Conservation (phyloP, 768 basidiomycete genomes). For the Mycena belliarum region DNA sequence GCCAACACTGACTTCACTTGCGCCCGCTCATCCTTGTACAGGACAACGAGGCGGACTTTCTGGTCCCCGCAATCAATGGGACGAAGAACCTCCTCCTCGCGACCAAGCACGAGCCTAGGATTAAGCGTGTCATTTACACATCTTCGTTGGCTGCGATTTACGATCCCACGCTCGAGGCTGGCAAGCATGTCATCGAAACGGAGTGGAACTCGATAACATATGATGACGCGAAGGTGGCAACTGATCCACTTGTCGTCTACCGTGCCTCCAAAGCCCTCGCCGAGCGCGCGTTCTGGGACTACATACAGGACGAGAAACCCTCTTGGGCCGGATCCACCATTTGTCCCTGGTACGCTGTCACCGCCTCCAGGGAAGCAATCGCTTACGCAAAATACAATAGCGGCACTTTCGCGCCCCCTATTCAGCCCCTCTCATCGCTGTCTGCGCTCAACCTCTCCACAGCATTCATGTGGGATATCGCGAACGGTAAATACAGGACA, state of each 20-base stretch:
- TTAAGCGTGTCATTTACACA: constrained; percentile 48
- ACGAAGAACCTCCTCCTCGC: constrained; percentile 33
- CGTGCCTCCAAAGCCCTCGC: constrained; percentile 24
- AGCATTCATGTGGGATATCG: constrained; percentile 15
- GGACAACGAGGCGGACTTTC: constrained; percentile 11
- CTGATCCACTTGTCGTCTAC: constrained; percentile 12
- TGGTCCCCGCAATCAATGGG: constrained; percentile 20
- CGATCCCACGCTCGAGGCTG: constrained; percentile 5
- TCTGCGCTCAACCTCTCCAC: constrained; percentile 18
- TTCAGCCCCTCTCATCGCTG: constrained; percentile 3
- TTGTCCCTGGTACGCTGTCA: constrained; percentile 8
- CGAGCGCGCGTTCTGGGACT: constrained; percentile 26
- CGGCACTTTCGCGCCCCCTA: constrained; percentile 5
- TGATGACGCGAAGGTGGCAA: constrained; percentile 20
- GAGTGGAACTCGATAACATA: constrained; percentile 25
- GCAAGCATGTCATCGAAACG: constrained; percentile 9
- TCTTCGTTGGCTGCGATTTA: constrained; percentile 31
- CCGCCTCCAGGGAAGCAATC: not conserved
- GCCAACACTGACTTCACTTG: not conserved
- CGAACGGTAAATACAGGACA: constrained; percentile 10
- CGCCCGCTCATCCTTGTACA: not conserved
- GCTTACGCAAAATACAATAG: not conserved
- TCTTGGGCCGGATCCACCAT: constrained; percentile 4
- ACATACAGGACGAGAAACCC: constrained; percentile 13
- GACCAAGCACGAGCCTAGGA: constrained; percentile 38